Conservation (phyloP, 2,329 filamentous ascomycete species). For the Alternaria tenuissima region DNA sequence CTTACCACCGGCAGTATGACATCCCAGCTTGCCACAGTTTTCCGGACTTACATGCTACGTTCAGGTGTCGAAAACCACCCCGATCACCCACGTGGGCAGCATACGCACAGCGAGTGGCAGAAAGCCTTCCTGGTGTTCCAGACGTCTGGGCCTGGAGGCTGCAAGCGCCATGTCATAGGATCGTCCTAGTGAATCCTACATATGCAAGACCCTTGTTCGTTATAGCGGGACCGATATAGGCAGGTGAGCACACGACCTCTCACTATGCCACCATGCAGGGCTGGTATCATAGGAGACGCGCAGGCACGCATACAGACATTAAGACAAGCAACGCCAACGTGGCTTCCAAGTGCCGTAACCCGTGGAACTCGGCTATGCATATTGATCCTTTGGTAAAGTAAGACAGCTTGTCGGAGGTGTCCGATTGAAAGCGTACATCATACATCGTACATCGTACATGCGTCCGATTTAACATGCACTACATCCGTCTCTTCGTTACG, state of each 20-base stretch:
- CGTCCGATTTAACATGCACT: neutral
- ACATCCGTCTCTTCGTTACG: neutral
- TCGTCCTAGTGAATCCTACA: neutral
- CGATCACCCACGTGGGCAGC: constrained; percentile 12
- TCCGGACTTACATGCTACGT: neutral
- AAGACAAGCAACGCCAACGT: constrained; percentile 9
- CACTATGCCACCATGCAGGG: neutral
- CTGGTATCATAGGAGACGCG: neutral
- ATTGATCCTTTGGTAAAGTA: constrained; percentile 13
- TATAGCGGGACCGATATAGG: constrained; percentile 6
- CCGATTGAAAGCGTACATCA: neutral
- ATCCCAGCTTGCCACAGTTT: neutral
- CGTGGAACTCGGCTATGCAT: constrained; percentile 12
- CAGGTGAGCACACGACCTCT: constrained; percentile 18
- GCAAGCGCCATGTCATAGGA: constrained; percentile 1
- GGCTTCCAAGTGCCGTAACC: constrained; percentile 7
- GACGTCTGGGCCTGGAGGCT: neutral
- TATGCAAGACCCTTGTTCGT: neutral
- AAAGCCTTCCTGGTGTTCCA: neutral
- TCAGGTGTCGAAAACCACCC: neutral
- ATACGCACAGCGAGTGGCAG: constrained; percentile 6
- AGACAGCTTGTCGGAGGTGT: neutral
- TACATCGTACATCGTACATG: neutral
- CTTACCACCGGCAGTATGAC: neutral
- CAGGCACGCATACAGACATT: constrained; percentile 1